These are phyloP conservation scores for Filobasidium uniguttulatum DNA, from an alignment of 1,284 basidiomycete species.

Conservation along the genomic window DNA sequence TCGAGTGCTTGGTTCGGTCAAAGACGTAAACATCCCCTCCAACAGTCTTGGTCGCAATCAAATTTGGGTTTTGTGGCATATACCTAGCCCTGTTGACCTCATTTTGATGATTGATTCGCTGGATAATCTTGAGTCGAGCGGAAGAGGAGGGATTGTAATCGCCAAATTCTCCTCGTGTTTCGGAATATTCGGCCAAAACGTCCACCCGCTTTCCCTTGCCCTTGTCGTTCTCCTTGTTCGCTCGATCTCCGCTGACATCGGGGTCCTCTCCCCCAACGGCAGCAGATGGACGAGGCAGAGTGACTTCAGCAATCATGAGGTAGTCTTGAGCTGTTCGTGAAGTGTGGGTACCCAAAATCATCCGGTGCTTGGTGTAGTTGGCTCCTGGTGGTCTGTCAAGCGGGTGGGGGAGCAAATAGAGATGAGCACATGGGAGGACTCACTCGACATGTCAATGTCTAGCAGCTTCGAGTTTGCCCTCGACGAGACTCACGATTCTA, in stretches of 20 bases:
- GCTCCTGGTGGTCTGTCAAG: slow-evolving; percentile 54
- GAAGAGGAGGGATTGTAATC: slow-evolving; percentile 61
- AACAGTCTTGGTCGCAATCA: slow-evolving; percentile 89
- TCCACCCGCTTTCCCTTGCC: slow-evolving; percentile 10
- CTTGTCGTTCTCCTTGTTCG: slow-evolving; percentile 33
- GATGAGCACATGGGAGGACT: background rate
- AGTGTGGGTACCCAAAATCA: slow-evolving; percentile 94
- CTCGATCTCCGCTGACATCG: slow-evolving; percentile 23
- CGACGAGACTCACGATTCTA: slow-evolving; percentile 55
- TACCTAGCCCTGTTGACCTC: slow-evolving; percentile 97
- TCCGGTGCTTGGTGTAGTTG: slow-evolving; percentile 79
- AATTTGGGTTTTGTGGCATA: slow-evolving; percentile 95
- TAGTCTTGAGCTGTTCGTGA: slow-evolving; percentile 90
- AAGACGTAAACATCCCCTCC: slow-evolving; percentile 85
- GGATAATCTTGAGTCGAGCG: slow-evolving; percentile 76
- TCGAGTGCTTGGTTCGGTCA: slow-evolving; percentile 93
- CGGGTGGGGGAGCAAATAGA: slow-evolving; percentile 8
- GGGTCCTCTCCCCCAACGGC: background rate
- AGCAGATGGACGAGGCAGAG: slow-evolving; percentile 63
- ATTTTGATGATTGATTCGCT: slow-evolving; percentile 89
- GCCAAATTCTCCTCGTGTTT: slow-evolving; percentile 82
- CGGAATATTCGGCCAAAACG: slow-evolving; percentile 64
- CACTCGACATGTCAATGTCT: background rate
- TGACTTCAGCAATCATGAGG: slow-evolving; percentile 87
- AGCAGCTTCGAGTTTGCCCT: too few relatives aligned